These are phyloP conservation scores for sweet orange (Citrus sinensis) DNA, from an alignment of 345 rosid species.

Conservation along the genomic window DNA sequence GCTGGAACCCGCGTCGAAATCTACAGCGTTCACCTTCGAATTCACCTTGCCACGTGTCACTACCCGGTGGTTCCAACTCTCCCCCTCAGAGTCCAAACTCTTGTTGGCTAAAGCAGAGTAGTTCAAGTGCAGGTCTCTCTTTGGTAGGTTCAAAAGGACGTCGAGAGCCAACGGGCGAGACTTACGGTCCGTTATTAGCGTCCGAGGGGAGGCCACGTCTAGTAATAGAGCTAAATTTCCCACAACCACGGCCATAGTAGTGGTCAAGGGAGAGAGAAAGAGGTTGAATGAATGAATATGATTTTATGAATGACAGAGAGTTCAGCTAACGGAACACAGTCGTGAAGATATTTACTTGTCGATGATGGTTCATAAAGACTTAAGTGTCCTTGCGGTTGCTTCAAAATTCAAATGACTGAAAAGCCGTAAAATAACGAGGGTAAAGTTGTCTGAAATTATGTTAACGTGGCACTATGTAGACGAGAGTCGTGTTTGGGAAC, in stretches of 20 bases:
- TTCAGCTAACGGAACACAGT: conserved; percentile 6
- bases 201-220: conserved; percentile 50
- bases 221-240: conserved; percentile 67
- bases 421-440: conserved; percentile 11
- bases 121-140: conserved; percentile 46
- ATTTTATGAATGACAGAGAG: conserved; percentile 17
- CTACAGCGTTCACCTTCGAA: conserved; percentile 68
- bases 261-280: conserved; percentile 3
- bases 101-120: conserved; percentile 31
- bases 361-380: not conserved
- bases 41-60: conserved; percentile 55
- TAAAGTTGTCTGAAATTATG: conserved; percentile 11
- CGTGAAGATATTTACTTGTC: conserved; percentile 30
- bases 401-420: too few relatives aligned
- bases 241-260: conserved; percentile 60
- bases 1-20: conserved; percentile 59
- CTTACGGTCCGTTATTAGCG: conserved; percentile 52
- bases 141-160: conserved; percentile 44
- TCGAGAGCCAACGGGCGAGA: conserved; percentile 45
- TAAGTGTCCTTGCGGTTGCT: conserved; percentile 6
- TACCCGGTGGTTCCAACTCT: conserved; percentile 37
- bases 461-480: conserved; percentile 28
- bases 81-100: conserved; percentile 57
- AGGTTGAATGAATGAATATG: conserved; percentile 10
- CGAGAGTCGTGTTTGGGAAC: conserved; percentile 43